Conservation (phyloP, 1,284 basidiomycete species). For the Tylopilus sp. region DNA sequence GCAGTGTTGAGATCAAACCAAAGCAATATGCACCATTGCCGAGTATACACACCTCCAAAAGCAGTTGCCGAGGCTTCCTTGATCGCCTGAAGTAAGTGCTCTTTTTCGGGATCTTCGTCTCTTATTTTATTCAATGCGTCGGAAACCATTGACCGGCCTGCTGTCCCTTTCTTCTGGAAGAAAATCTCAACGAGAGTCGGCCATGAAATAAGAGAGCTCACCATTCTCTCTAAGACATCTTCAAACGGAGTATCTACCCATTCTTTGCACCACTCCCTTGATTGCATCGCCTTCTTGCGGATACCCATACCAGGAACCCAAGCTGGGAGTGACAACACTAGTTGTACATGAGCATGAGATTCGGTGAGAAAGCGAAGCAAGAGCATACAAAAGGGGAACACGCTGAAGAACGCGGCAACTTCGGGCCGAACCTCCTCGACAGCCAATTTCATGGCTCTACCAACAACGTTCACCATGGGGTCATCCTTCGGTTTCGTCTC, state of each 20-base stretch:
- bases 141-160: slow-evolving; percentile 10
- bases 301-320: slow-evolving; percentile 22
- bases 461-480: slow-evolving; percentile 14
- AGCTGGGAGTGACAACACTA: slow-evolving; percentile 19
- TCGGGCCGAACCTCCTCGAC: slow-evolving; percentile 20
- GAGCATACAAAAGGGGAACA: slow-evolving; percentile 13
- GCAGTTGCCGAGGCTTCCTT: slow-evolving; percentile 20
- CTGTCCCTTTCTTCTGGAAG: slow-evolving; percentile 13
- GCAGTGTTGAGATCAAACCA: not conserved
- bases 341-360: not conserved
- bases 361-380: not conserved
- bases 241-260: slow-evolving; percentile 27
- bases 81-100: slow-evolving; percentile 9
- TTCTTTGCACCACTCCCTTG: slow-evolving; percentile 12
- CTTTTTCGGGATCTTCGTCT: not conserved
- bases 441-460: slow-evolving; percentile 18
- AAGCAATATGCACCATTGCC: not conserved
- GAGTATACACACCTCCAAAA: slow-evolving; percentile 13
- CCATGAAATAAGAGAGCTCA: slow-evolving; percentile 4
- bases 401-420: slow-evolving; percentile 15
- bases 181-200: not conserved
- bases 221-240: slow-evolving; percentile 12
- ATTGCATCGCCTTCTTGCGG: slow-evolving; percentile 15
- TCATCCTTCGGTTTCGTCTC: slow-evolving; percentile 17
- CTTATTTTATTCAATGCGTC: slow-evolving; percentile 10